Conservation (phyloP, 106 monocot genomes). For the Amphibolis antarctica region DNA sequence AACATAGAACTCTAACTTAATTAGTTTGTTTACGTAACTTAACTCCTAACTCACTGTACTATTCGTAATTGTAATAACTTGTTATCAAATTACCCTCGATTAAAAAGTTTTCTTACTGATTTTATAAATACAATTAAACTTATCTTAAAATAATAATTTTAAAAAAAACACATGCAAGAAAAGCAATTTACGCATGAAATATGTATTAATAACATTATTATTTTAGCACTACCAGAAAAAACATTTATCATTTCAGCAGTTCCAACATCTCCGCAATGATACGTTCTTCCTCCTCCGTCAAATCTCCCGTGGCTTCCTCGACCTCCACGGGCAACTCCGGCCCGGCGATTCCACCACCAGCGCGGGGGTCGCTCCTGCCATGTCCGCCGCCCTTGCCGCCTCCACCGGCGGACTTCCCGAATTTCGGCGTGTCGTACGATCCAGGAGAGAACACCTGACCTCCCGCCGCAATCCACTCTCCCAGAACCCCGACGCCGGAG, state of each 20-base stretch:
- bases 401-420: constrained; percentile 20
- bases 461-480: constrained; percentile 55
- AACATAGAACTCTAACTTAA: no score
- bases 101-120: no score
- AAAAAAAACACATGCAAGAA: no score
- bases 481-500: constrained; percentile 35
- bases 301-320: constrained; percentile 36
- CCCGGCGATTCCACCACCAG: constrained; percentile 10
- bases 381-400: background rate
- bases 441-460: constrained; percentile 61
- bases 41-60: no score
- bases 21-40: no score
- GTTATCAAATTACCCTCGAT: no score
- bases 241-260: background rate
- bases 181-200: no score
- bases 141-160: no score
- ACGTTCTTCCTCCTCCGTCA: constrained; percentile 37
- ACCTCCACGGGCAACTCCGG: constrained; percentile 35
- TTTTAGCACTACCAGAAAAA: no score
- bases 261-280: constrained; percentile 25
- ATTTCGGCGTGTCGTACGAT: constrained; percentile 59
- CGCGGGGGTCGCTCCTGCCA: background rate
- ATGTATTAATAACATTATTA: no score
- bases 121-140: no score
- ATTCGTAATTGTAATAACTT: no score